phyloP scores from a whole-genome alignment of 2,329 filamentous ascomycete species.

The Davidsoniella australis region DNA sequence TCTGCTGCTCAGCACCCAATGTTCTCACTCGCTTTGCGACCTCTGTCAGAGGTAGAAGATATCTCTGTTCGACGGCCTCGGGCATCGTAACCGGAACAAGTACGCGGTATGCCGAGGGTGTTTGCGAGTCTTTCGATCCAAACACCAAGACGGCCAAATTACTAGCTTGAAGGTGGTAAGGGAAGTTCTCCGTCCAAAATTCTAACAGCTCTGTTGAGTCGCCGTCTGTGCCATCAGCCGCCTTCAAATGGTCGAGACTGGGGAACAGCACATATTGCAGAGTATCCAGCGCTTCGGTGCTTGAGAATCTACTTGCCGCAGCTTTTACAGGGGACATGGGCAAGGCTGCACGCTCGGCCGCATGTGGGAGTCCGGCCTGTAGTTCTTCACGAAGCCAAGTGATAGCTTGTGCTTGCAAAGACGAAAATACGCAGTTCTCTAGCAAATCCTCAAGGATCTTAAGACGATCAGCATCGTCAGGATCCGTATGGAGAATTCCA shows the following conservation, averaged over 20 bases:
- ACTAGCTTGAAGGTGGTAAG: slow-evolving; percentile 40
- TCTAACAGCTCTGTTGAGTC: slow-evolving; percentile 28
- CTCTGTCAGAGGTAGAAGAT: slow-evolving; percentile 34
- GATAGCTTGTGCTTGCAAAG: slow-evolving; percentile 44
- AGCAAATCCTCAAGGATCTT: slow-evolving; percentile 47
- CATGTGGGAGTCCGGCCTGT: slow-evolving; percentile 20
- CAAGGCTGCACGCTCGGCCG: slow-evolving; percentile 19
- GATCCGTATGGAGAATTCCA: slow-evolving; percentile 37
- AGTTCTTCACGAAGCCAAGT: slow-evolving; percentile 48
- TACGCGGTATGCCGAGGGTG: slow-evolving; percentile 15
- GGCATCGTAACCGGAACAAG: slow-evolving; percentile 39
- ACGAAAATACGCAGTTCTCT: slow-evolving; percentile 46
- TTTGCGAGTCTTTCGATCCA: slow-evolving; percentile 25
- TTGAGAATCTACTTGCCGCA: slow-evolving; percentile 27
- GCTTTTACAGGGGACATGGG: slow-evolving; percentile 12
- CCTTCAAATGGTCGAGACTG: slow-evolving; percentile 29
- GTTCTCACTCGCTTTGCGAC: slow-evolving; percentile 24
- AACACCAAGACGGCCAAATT: slow-evolving; percentile 35
- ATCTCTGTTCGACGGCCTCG: slow-evolving; percentile 39
- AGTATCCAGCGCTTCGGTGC: slow-evolving; percentile 36
- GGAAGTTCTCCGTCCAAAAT: slow-evolving; percentile 33
- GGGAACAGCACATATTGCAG: slow-evolving; percentile 47
- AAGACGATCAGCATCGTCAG: slow-evolving; percentile 39
- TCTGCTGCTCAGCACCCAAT: slow-evolving; percentile 19
- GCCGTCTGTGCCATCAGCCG: slow-evolving; percentile 17